Evolutionary conservation across 371 early-diverging fungal species (phyloP).

Genomic region (Thermomucor indicae-seudaticae): DNA sequence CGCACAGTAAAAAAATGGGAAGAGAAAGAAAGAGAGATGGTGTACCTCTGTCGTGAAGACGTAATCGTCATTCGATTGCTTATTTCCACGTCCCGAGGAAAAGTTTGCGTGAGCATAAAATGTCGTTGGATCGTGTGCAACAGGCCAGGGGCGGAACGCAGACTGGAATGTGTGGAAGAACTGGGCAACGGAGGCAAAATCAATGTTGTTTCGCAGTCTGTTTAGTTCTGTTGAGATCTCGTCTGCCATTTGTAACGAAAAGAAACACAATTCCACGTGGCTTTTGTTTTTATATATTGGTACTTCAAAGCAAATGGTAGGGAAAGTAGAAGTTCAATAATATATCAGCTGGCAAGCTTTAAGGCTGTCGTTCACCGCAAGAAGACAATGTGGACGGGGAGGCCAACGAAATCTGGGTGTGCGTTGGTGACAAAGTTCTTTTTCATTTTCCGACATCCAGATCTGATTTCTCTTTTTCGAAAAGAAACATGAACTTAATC

Average conservation of each 20-base stretch:
- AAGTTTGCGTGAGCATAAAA: slow-evolving; percentile 1
- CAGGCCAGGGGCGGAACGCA: slow-evolving; percentile 43
- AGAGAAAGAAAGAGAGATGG: neutral
- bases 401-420: too few relatives aligned
- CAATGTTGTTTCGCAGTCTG: slow-evolving; percentile 38
- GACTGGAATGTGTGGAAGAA: slow-evolving; percentile 41
- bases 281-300: too few relatives aligned
- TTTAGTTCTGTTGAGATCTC: slow-evolving; percentile 15
- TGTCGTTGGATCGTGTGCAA: slow-evolving; percentile 7
- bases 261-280: too few relatives aligned
- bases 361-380: too few relatives aligned
- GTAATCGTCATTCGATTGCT: slow-evolving; percentile 13
- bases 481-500: too few relatives aligned
- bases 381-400: too few relatives aligned
- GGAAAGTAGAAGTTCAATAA: too few relatives aligned
- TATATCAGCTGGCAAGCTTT: too few relatives aligned
- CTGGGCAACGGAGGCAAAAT: slow-evolving; percentile 45
- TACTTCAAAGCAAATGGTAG: too few relatives aligned
- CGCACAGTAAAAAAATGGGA: neutral
- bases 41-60: slow-evolving; percentile 30
- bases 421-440: too few relatives aligned
- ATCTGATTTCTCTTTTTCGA: too few relatives aligned
- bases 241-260: slow-evolving; percentile 7
- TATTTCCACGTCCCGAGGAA: neutral
- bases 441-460: too few relatives aligned